Evolutionary conservation across 164 flowering plant genomes (phyloP).

Genomic region (Hamamelis virginiana): DNA sequence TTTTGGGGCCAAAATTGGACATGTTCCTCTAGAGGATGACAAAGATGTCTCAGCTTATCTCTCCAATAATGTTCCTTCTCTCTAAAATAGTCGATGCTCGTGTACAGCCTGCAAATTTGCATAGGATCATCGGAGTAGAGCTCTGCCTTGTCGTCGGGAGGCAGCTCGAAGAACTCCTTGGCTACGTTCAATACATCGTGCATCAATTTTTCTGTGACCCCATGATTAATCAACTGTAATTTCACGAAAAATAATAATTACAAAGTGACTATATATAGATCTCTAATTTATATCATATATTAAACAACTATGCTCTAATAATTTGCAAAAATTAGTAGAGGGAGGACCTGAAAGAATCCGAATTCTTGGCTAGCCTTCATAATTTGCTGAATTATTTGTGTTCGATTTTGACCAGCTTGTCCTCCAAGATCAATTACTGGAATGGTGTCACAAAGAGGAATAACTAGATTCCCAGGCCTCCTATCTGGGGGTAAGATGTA

Average conservation of each 20-base stretch:
- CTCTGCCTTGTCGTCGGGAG: constrained; percentile 25
- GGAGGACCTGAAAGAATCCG: constrained; percentile 12
- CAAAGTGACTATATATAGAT: too few relatives aligned
- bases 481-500: constrained; percentile 21
- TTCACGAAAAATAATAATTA: too few relatives aligned
- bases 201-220: constrained; percentile 21
- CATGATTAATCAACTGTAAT: constrained; percentile 41
- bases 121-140: constrained; percentile 21
- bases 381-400: not conserved
- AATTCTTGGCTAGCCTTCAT: constrained; percentile 11
- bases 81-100: constrained; percentile 32
- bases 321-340: not conserved
- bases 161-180: constrained; percentile 33
- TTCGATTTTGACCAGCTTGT: not conserved
- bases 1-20: constrained; percentile 36
- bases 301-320: too few relatives aligned
- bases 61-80: constrained; percentile 45
- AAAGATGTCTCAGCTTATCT: constrained; percentile 32
- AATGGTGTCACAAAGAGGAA: not conserved
- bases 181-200: constrained; percentile 17
- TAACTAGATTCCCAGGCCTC: constrained; percentile 24
- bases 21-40: constrained; percentile 34
- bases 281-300: too few relatives aligned
- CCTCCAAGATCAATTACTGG: constrained; percentile 1
- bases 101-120: constrained; percentile 19